Conservation (phyloP, 306 rosid genomes). For the Gastrolobium bilobum region DNA sequence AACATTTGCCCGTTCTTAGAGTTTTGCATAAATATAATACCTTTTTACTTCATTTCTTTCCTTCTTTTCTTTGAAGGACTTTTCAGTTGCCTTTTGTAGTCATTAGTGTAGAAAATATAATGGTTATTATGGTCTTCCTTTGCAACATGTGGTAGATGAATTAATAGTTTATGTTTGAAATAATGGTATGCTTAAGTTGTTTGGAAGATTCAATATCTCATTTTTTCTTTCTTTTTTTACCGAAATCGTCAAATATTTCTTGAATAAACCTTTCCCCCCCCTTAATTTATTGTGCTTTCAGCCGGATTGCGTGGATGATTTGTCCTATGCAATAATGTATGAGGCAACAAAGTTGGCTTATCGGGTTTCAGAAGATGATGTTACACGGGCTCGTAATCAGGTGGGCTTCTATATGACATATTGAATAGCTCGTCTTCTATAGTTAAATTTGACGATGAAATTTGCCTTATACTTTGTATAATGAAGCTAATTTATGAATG, state of each 20-base stretch:
- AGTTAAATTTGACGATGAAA: slow-evolving; percentile 4
- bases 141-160: not conserved
- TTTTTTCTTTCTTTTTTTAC: not conserved
- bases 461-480: not conserved
- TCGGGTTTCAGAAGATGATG: slow-evolving; percentile 87
- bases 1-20: not conserved
- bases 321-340: slow-evolving; percentile 87
- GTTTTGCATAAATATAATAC: slow-evolving; percentile 1
- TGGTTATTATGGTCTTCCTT: not conserved
- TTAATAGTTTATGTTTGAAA: slow-evolving; percentile 26
- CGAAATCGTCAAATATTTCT: not conserved
- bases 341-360: slow-evolving; percentile 83
- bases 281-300: slow-evolving; percentile 48
- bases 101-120: slow-evolving; percentile 2
- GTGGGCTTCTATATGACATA: slow-evolving; percentile 48
- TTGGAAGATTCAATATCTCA: not conserved
- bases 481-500: not conserved
- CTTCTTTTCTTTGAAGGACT: not conserved
- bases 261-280: not conserved
- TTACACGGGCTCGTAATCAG: slow-evolving; percentile 91
- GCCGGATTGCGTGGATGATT: slow-evolving; percentile 83
- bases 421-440: not conserved
- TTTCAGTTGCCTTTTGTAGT: not conserved
- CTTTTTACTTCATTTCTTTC: not conserved
- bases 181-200: slow-evolving; percentile 22